Percentiles rank a stretch among this genome's conserved stretches.
Conservation (phyloP, 73 alveolate species). For the Paramecium sonneborni region DNA sequence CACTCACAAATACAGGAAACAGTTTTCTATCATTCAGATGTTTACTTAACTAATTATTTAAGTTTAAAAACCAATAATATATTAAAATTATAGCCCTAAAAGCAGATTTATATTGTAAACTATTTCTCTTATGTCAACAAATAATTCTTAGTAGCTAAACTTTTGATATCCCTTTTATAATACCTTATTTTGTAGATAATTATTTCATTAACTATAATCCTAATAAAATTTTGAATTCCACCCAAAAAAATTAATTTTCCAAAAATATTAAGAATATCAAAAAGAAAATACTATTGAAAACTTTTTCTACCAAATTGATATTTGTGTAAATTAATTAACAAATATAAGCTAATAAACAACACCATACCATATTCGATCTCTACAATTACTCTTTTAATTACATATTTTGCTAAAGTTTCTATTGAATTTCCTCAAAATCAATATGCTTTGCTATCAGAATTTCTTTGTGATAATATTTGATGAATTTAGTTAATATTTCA, state of each 20-base stretch:
- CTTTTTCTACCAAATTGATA: too few relatives aligned
- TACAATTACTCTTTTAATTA: background rate
- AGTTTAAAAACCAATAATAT: too few relatives aligned
- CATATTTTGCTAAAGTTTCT: background rate
- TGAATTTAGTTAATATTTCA: background rate
- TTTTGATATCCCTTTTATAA: too few relatives aligned
- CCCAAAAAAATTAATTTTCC: constrained; percentile 20
- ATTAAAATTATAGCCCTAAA: too few relatives aligned
- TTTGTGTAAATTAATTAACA: background rate
- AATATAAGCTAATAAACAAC: background rate
- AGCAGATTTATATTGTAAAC: too few relatives aligned
- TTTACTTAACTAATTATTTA: background rate
- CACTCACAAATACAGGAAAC: background rate
- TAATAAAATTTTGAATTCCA: background rate
- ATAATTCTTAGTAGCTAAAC: too few relatives aligned
- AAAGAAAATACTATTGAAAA: background rate
- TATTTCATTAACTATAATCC: background rate
- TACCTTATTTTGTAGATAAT: too few relatives aligned
- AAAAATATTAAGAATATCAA: background rate
- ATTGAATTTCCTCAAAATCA: background rate
- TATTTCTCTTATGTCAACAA: too few relatives aligned
- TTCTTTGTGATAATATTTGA: background rate
- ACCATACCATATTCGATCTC: background rate
- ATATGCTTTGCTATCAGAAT: background rate
- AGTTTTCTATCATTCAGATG: background rate